phyloP scores from a whole-genome alignment of 2,329 filamentous ascomycete genomes.

The Arthrobotrys musiformis region DNA sequence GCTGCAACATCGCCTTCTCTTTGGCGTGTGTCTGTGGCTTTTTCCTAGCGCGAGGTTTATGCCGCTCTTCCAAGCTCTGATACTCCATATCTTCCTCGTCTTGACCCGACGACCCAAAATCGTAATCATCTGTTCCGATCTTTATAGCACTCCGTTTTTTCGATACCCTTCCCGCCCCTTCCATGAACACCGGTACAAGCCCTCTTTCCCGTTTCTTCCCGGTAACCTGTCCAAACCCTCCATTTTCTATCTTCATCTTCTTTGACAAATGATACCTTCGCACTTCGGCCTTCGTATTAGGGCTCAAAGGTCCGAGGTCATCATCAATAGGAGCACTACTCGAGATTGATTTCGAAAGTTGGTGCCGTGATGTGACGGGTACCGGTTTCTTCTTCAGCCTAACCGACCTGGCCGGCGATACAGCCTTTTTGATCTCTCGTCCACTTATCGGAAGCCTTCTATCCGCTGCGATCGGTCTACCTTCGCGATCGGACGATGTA shows the following conservation, averaged over 20 bases:
- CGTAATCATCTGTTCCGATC: constrained; percentile 27
- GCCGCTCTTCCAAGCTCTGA: neutral
- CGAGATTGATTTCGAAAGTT: constrained; percentile 44
- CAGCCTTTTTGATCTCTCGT: constrained; percentile 51
- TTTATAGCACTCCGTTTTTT: constrained; percentile 51
- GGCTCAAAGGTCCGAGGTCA: constrained; percentile 34
- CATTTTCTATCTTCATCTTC: constrained; percentile 53
- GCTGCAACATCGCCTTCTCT: constrained; percentile 54
- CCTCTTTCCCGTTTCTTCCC: constrained; percentile 51
- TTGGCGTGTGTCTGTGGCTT: constrained; percentile 57
- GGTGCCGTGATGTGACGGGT: constrained; percentile 25
- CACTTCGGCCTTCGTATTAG: constrained; percentile 47
- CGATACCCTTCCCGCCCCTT: constrained; percentile 51
- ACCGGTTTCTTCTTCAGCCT: constrained; percentile 51
- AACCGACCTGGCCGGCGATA: constrained; percentile 49
- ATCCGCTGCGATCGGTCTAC: constrained; percentile 44
- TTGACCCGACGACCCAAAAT: neutral
- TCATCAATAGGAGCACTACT: constrained; percentile 13
- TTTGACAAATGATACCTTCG: constrained; percentile 50
- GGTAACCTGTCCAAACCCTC: constrained; percentile 41
- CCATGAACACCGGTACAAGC: constrained; percentile 51
- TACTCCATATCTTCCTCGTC: constrained; percentile 14
- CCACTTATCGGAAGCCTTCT: constrained; percentile 35
- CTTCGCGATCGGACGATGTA: constrained; percentile 42
- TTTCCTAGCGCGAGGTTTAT: constrained; percentile 44